Evolutionary conservation across 805 yeast genomes (phyloP).

Genomic region (Sugiyamaella floridensis): DNA sequence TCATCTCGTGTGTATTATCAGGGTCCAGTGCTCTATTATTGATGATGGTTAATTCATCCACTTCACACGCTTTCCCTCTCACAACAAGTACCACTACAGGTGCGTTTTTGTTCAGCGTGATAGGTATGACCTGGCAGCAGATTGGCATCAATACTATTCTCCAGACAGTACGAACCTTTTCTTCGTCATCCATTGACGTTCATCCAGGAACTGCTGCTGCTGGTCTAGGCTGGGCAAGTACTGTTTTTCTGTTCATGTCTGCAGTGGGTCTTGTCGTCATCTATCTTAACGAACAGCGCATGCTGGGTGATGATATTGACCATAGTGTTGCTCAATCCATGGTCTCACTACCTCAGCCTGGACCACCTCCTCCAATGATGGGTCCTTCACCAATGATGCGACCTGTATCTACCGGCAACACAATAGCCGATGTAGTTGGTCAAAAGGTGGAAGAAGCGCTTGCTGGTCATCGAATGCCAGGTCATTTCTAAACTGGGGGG

Average conservation of each 20-base stretch:
- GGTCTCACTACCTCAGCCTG: conserved; percentile 1
- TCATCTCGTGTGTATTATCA: conserved; percentile 13
- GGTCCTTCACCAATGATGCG: neutral
- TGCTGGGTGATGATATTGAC: neutral
- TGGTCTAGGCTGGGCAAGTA: conserved; percentile 21
- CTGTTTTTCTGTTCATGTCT: conserved; percentile 11
- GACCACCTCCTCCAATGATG: too few relatives aligned
- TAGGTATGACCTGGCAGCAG: conserved; percentile 23
- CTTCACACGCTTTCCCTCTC: conserved; percentile 12
- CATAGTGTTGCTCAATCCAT: neutral
- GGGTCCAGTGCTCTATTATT: conserved; percentile 12
- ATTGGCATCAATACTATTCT: conserved; percentile 9
- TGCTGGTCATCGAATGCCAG: neutral
- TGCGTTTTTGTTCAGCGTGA: conserved; percentile 13
- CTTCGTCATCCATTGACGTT: conserved; percentile 9
- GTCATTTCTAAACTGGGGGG: neutral
- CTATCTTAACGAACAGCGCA: conserved; percentile 10
- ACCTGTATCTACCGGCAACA: neutral
- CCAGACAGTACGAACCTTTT: conserved; percentile 2
- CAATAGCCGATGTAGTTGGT: neutral
- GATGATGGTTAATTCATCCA: conserved; percentile 6
- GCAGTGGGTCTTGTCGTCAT: conserved; percentile 13
- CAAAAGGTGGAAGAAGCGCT: conserved; percentile 1
- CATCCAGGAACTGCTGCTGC: conserved; percentile 13
- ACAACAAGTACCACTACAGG: conserved; percentile 6